These are phyloP conservation scores for Lactarius quietus DNA, from an alignment of 768 basidiomycete species.

Conservation along the genomic window DNA sequence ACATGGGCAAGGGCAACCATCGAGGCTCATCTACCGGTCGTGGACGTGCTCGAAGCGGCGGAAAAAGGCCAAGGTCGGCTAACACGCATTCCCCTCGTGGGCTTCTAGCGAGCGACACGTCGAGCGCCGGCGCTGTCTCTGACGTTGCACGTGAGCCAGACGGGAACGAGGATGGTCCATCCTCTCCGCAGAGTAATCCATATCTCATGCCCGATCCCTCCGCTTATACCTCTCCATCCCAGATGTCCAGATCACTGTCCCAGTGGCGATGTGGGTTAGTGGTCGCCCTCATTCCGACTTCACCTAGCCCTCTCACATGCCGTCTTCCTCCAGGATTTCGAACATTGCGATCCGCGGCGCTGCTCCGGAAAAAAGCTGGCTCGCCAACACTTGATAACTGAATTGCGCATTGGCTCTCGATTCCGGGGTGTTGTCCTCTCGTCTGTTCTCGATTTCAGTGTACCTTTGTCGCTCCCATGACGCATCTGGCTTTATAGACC, in stretches of 20 bases:
- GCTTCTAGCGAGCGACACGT: background rate
- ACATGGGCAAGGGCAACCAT: slow-evolving; percentile 18
- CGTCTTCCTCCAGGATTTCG: slow-evolving; percentile 68
- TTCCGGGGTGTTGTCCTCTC: slow-evolving; percentile 94
- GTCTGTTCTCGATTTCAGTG: slow-evolving; percentile 46
- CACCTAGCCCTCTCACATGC: background rate
- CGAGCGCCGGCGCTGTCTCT: slow-evolving; percentile 27
- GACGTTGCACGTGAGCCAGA: slow-evolving; percentile 32
- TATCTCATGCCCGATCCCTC: no score
- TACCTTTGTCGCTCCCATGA: background rate
- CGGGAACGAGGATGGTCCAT: slow-evolving; percentile 1
- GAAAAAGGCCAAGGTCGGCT: background rate
- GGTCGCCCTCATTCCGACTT: background rate
- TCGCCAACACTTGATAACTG: slow-evolving; percentile 77
- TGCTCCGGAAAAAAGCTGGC: slow-evolving; percentile 90
- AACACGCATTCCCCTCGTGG: slow-evolving; percentile 14
- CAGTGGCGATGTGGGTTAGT: slow-evolving; percentile 96
- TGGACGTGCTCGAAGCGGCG: slow-evolving; percentile 1
- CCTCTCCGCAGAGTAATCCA: background rate
- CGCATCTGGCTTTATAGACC: slow-evolving; percentile 43
- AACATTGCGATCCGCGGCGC: slow-evolving; percentile 90
- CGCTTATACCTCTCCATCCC: background rate
- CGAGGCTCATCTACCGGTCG: background rate
- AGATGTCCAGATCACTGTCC: slow-evolving; percentile 44
- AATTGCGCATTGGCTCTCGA: slow-evolving; percentile 77